Conservation (phyloP, 768 basidiomycete species). For the Leucocoprinus leucothites region DNA sequence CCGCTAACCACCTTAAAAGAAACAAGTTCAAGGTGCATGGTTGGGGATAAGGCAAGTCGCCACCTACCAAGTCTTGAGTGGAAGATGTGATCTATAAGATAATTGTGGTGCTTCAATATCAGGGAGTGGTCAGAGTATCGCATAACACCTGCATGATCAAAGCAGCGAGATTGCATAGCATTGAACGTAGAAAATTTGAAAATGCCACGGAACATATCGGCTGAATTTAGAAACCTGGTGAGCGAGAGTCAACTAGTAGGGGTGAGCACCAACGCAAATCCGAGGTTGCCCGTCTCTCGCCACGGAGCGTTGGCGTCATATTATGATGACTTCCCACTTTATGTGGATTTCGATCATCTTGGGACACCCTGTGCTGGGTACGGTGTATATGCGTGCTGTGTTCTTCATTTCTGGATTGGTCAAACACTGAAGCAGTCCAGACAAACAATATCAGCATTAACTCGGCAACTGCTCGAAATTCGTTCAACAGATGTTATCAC, state of each 20-base stretch:
- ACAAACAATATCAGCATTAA: too few relatives aligned
- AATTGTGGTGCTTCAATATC: background rate
- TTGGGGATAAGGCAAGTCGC: background rate
- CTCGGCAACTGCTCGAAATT: too few relatives aligned
- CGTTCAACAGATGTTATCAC: background rate
- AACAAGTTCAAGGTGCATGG: background rate
- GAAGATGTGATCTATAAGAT: constrained; percentile 49
- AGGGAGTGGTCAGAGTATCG: background rate
- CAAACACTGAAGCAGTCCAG: too few relatives aligned
- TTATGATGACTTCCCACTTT: too few relatives aligned
- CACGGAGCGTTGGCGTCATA: too few relatives aligned
- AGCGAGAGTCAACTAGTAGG: background rate
- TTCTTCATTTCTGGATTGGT: too few relatives aligned
- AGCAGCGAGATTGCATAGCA: constrained; percentile 83
- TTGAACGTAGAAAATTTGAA: constrained; percentile 94
- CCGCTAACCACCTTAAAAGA: constrained; percentile 67
- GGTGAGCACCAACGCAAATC: constrained; percentile 55
- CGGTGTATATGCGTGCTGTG: too few relatives aligned
- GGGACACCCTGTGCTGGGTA: too few relatives aligned
- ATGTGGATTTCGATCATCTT: too few relatives aligned
- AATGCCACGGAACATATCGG: constrained; percentile 73
- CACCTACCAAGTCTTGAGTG: constrained; percentile 62
- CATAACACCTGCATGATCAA: constrained; percentile 57
- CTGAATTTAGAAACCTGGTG: constrained; percentile 36
- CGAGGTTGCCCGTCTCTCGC: constrained; percentile 59